A percentile compares a stretch with the other conserved stretches of the same genome.
Evolutionary conservation across 2,329 filamentous ascomycete genomes (phyloP).

Genomic region (Fonsecaea erecta): DNA sequence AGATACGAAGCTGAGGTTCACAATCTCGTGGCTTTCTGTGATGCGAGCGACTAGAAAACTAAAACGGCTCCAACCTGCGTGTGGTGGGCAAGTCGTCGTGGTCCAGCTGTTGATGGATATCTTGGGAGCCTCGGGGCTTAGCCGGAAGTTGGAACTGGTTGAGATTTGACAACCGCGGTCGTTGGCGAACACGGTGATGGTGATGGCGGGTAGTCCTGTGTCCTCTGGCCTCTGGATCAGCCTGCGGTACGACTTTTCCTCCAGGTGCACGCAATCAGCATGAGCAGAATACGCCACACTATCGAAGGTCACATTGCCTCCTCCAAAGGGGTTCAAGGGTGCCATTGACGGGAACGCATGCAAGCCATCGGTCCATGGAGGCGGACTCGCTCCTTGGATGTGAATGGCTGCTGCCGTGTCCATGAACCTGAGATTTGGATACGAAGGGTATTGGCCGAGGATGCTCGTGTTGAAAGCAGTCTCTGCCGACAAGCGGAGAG

Average conservation of each 20-base stretch:
- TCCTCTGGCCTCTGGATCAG: neutral
- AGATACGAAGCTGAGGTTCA: neutral
- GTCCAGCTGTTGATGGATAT: neutral
- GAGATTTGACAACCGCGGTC: neutral
- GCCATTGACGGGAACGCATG: neutral
- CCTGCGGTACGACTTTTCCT: neutral
- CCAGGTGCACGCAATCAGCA: neutral
- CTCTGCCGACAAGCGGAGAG: neutral
- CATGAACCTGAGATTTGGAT: slow-evolving; percentile 8
- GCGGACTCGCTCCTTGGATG: neutral
- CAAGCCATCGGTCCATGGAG: slow-evolving; percentile 5
- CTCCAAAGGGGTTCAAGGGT: neutral
- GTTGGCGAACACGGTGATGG: neutral
- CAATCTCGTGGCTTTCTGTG: neutral
- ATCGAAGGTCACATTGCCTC: neutral
- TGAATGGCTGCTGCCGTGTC: slow-evolving; percentile 10
- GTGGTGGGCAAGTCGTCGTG: neutral
- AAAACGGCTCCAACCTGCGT: slow-evolving; percentile 1
- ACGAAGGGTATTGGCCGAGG: neutral
- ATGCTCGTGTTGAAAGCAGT: slow-evolving; percentile 7
- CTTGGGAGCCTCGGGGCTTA: neutral
- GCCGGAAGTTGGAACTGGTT: neutral
- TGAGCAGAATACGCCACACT: neutral
- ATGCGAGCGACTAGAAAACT: neutral
- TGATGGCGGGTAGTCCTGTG: neutral